Evolutionary conservation across 2,329 filamentous ascomycete genomes (phyloP).

Genomic region (Aureobasidium namibiae): DNA sequence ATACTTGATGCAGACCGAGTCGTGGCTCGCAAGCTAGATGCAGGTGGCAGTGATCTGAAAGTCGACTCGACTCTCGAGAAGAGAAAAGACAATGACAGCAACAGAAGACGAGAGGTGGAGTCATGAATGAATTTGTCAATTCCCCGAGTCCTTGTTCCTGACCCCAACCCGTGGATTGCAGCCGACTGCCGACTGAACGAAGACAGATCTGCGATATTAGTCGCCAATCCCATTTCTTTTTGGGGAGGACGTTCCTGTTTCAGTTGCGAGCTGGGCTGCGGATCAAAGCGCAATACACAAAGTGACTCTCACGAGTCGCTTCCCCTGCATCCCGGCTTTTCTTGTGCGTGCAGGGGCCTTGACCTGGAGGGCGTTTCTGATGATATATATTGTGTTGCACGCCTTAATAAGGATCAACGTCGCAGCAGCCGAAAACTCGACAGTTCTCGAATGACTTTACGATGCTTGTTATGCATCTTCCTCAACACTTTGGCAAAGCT

Average conservation of each 20-base stretch:
- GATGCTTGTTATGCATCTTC: not conserved
- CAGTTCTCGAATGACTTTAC: not conserved
- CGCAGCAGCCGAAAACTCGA: not conserved
- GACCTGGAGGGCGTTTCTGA: not conserved
- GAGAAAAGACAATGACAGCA: not conserved
- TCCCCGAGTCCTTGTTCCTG: not conserved
- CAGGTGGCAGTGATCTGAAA: not conserved
- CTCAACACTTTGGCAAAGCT: too few species aligned
- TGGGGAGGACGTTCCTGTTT: not conserved
- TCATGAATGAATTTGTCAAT: not conserved
- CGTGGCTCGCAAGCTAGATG: not conserved
- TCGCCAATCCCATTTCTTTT: not conserved
- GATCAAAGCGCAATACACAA: not conserved
- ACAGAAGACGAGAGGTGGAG: not conserved
- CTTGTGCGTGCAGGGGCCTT: not conserved
- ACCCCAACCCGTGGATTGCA: not conserved
- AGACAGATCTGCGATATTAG: not conserved
- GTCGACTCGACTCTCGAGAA: not conserved
- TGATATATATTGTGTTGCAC: not conserved
- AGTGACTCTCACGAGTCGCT: not conserved
- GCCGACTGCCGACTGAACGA: not conserved
- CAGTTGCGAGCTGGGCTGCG: not conserved
- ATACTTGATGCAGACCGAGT: not conserved
- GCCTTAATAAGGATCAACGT: not conserved
- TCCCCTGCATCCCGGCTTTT: constrained; percentile 1